Evolutionary conservation across 2,329 filamentous ascomycete genomes (phyloP), one percentile per base, ranked within the genome.

Genomic region (Celoporthe dispersa): DNA sequence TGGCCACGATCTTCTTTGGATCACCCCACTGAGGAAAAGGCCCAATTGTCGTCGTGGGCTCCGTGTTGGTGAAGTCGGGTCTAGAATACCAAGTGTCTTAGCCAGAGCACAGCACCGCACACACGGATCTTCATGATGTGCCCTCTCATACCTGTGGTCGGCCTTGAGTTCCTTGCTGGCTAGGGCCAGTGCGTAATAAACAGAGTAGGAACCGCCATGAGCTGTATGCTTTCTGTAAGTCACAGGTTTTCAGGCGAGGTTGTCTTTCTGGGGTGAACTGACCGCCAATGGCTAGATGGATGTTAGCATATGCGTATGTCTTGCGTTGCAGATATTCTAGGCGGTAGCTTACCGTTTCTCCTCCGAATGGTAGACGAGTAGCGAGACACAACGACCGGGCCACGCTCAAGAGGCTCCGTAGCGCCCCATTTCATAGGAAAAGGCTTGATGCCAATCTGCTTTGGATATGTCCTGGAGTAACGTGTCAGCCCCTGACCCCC

Each of bases 401-500:
- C 96, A 80, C 95, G 89, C 76, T 90, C 84, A 70, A 86, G 80
- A 53, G 93, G 89, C 78, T 97, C 92, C 68, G 87, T 82, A 68
- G 93, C 89, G 65, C 95, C 95, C 95, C 95, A 98, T 75, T 92
- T 87, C 85, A 98, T 89, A 31, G 90, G 88, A 66, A 98, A 83
- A n/a, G 95, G 94, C 74, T 97, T 93, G 80, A 98, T 95, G 73
- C 95, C 95, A 74, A 93, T 94, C 82, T 98, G 95, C 75, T 94
- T 94, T 37, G 95, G 95, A 80, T 98, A 98, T 7, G 94, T 97
- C n/a, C 66, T 69, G 31, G 25, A 59, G 12, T 37, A 48, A 8
- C 59, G 39, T 9, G 62, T 68, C n/a, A 68, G 68, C 16, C 16
- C 28, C 25, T 28, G 7, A 7, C 19, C 7, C 11, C 60, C 6